These are phyloP conservation scores for Solanum aculeatissimum DNA, from an alignment of 305 asterid species.

Conservation along the genomic window DNA sequence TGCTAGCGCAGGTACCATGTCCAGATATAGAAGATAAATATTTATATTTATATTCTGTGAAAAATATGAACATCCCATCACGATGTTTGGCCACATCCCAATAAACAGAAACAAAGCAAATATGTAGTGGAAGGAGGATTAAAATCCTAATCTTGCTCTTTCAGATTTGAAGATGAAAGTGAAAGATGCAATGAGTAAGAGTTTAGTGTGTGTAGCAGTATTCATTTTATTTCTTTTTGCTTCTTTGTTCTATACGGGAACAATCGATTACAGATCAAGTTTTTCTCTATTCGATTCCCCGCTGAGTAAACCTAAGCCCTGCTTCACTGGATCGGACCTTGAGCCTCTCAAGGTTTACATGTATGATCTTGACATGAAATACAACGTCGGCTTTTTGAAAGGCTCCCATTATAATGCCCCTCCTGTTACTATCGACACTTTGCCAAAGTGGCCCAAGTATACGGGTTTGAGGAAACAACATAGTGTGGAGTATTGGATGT, in stretches of 20 bases:
- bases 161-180: not conserved
- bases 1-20: too few relatives aligned
- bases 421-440: conserved; percentile 19
- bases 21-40: too few relatives aligned
- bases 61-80: not conserved
- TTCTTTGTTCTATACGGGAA: not conserved
- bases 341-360: conserved; percentile 8
- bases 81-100: not conserved
- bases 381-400: conserved; percentile 3
- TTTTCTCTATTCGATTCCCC: not conserved
- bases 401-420: not conserved
- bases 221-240: not conserved
- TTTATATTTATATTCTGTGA: too few relatives aligned
- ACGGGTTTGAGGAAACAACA: conserved; percentile 35
- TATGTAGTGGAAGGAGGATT: not conserved
- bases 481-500: conserved; percentile 49
- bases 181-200: not conserved
- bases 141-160: not conserved
- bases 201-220: not conserved
- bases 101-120: not conserved
- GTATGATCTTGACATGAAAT: conserved; percentile 8
- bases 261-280: conserved; percentile 2
- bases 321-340: not conserved
- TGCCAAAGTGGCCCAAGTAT: conserved; percentile 30
- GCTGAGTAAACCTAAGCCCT: not conserved